Evolutionary conservation across 2,329 filamentous ascomycete species (phyloP).

Genomic region (Trichoderma sp.): DNA sequence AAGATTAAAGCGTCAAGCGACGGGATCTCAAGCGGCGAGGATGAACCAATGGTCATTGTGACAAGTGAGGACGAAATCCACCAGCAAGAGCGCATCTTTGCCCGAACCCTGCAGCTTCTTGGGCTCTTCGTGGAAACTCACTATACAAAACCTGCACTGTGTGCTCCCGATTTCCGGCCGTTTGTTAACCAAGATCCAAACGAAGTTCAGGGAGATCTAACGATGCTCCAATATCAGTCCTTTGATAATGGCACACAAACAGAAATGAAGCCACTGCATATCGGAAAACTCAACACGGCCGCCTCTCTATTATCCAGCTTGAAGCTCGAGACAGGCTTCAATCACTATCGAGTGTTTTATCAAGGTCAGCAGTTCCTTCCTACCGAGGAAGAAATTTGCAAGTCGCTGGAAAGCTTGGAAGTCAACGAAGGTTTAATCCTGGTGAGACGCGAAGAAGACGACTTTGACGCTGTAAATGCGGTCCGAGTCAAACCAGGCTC

Average conservation of each 20-base stretch:
- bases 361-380: constrained; percentile 67
- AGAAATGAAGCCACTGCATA: constrained; percentile 61
- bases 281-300: constrained; percentile 71
- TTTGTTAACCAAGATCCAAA: constrained; percentile 55
- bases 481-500: constrained; percentile 52
- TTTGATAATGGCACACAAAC: constrained; percentile 64
- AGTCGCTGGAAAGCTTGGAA: constrained; percentile 68
- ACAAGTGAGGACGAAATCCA: constrained; percentile 49
- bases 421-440: constrained; percentile 66
- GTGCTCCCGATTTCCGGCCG: constrained; percentile 58
- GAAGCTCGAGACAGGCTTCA: constrained; percentile 70
- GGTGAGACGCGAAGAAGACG: constrained; percentile 60
- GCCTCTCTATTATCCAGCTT: constrained; percentile 69
- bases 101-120: constrained; percentile 68
- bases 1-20: constrained; percentile 52
- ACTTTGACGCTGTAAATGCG: constrained; percentile 44
- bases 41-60: constrained; percentile 56
- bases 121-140: constrained; percentile 67
- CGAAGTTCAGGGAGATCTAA: constrained; percentile 60
- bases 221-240: constrained; percentile 72
- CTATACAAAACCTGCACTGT: constrained; percentile 61
- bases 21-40: constrained; percentile 46
- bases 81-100: constrained; percentile 61
- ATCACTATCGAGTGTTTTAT: constrained; percentile 73
- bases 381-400: constrained; percentile 57